Conservation (phyloP, 2,329 filamentous ascomycete genomes). For the Emergomyces pasteurianus region DNA sequence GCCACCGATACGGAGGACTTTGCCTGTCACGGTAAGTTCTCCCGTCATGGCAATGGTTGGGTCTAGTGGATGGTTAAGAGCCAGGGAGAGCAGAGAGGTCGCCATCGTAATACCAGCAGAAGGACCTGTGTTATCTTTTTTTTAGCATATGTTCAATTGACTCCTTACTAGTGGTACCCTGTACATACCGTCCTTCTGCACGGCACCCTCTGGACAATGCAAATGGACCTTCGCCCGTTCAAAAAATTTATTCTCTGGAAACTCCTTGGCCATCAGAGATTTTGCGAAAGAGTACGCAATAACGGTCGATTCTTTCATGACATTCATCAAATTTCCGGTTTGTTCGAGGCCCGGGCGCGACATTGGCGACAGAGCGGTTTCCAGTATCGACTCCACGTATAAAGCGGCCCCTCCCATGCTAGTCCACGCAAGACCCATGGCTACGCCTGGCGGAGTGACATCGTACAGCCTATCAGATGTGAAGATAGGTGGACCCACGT, state of each 20-base stretch:
- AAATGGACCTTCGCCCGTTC: conserved; percentile 91
- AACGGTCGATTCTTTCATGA: conserved; percentile 95
- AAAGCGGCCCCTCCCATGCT: conserved; percentile 92
- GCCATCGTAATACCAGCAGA: conserved; percentile 97
- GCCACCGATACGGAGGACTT: conserved; percentile 88
- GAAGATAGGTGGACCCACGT: conserved; percentile 90
- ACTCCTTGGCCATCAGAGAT: conserved; percentile 70
- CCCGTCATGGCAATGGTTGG: conserved; percentile 96
- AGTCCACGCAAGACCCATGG: conserved; percentile 97
- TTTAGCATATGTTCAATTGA: conserved; percentile 4
- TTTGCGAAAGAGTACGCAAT: conserved; percentile 97
- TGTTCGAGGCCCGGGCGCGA: conserved; percentile 74
- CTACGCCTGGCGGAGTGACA: conserved; percentile 80
- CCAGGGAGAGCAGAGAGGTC: conserved; percentile 78
- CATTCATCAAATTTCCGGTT: conserved; percentile 85
- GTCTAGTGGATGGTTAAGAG: conserved; percentile 63
- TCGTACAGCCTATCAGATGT: conserved; percentile 94
- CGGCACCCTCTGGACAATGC: conserved; percentile 91
- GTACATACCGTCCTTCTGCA: conserved; percentile 68
- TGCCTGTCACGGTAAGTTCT: conserved; percentile 91
- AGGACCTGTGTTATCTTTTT: conserved; percentile 37
- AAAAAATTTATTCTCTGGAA: conserved; percentile 87
- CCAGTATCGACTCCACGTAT: conserved; percentile 93
- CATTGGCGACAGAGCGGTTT: conserved; percentile 61
- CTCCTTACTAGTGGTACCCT: neutral